phyloP scores from a whole-genome alignment of 1,284 basidiomycete genomes.

The Ceratobasidium sp. region DNA sequence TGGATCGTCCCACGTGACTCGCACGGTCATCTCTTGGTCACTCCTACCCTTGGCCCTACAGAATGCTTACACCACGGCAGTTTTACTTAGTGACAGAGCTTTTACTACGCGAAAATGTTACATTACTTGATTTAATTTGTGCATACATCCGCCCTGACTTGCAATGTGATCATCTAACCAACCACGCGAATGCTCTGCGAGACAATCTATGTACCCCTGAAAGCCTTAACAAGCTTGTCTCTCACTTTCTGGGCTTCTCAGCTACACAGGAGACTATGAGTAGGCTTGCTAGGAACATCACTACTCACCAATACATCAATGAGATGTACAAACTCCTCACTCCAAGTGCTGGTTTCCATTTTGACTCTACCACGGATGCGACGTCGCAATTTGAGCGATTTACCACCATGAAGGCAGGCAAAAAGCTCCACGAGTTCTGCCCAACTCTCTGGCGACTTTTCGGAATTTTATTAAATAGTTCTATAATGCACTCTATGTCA shows the following conservation, averaged over 20 bases:
- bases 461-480: not conserved
- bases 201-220: not conserved
- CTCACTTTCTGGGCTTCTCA: not conserved
- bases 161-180: not conserved
- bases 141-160: not conserved
- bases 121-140: not conserved
- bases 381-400: not conserved
- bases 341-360: not conserved
- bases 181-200: not conserved
- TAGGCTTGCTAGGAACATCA: not conserved
- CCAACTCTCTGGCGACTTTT: constrained; percentile 5
- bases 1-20: too few species aligned
- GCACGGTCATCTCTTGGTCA: too few species aligned
- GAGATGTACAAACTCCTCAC: not conserved
- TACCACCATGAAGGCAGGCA: not conserved
- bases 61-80: not conserved
- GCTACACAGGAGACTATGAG: not conserved
- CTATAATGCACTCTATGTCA: not conserved
- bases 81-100: not conserved
- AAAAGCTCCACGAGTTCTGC: not conserved
- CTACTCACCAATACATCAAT: not conserved
- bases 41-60: too few species aligned
- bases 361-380: not conserved
- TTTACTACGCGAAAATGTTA: not conserved
- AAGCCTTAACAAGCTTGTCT: not conserved